Evolutionary conservation across 208 protist species (phyloP), one percentile per base, ranked within the genome.

Genomic region (Acanthamoeba triangularis): DNA sequence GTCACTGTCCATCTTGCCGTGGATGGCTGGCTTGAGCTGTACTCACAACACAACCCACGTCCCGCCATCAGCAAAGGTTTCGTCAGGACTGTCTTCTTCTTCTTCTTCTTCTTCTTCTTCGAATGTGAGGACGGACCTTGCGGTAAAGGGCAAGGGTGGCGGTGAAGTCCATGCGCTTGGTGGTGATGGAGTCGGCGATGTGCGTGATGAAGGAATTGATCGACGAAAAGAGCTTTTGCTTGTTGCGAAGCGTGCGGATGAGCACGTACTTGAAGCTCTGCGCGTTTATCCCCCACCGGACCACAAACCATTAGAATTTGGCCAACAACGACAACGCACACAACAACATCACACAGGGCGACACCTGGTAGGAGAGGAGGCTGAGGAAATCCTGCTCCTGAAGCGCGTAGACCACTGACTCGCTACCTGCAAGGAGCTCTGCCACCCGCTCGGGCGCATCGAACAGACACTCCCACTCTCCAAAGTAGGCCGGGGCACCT

Each of bases 21-120:
- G 98, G 49, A 99, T 98, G 74, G 98, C 98, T 88, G 98, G 98
- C 82, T 98, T 95, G 54, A 99, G 96, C 90, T 96, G 95, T 16
- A 63, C 3, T 25, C 20, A 28, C 56, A 61, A 28, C 56, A 28
- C 3, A 28, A n/a, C n/a, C n/a, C n/a, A n/a, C n/a, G n/a, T n/a
- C n/a, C n/a, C n/a, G n/a, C n/a, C n/a, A n/a, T n/a, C n/a, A n/a
- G n/a, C n/a, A n/a, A n/a, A n/a, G n/a, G n/a, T n/a, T n/a, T n/a
- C n/a, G 20, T 18, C 23, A 18, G 2, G 25, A n/a, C 56, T 23
- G 13, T 47, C 41, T 47, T n/a, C 41, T 47, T 47, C 41, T 41
- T 41, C 41, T 47, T n/a, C n/a, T n/a, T n/a, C n/a, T n/a, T n/a
- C n/a, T n/a, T n/a, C n/a, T n/a, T n/a, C n/a, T n/a, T n/a, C n/a